phyloP scores from a whole-genome alignment of 768 basidiomycete genomes.

The Tulasnella sp. region DNA sequence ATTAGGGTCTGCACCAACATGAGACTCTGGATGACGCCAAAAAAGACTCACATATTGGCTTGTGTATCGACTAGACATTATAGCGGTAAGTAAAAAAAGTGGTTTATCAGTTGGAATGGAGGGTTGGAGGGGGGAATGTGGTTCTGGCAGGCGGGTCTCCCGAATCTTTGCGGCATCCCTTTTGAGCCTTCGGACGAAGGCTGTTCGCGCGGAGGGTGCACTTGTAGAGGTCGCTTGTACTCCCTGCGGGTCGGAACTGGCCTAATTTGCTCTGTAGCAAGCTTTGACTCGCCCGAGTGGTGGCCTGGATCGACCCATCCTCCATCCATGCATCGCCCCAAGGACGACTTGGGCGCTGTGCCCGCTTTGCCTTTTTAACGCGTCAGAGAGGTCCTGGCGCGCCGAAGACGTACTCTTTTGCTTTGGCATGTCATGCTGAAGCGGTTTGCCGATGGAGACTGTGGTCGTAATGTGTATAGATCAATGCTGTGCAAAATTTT shows the following conservation, averaged over 20 bases:
- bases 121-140: not conserved
- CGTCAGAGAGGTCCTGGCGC: not conserved
- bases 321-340: not conserved
- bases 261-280: not conserved
- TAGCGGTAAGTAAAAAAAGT: not conserved
- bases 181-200: not conserved
- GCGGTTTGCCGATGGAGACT: not conserved
- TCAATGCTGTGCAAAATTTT: too few species aligned
- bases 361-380: not conserved
- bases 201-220: not conserved
- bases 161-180: not conserved
- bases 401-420: too few species aligned
- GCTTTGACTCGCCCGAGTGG: not conserved
- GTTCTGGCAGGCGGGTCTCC: not conserved
- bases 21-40: not conserved
- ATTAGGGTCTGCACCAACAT: not conserved
- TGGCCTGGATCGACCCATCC: too few species aligned
- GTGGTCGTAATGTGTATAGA: too few species aligned
- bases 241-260: not conserved
- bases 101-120: not conserved
- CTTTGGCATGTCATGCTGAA: not conserved
- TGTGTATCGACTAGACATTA: not conserved
- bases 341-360: not conserved
- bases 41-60: not conserved
- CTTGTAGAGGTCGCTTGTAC: not conserved